A percentile compares a stretch with the other conserved stretches of the same genome.
phyloP scores from a whole-genome alignment of 2,329 filamentous ascomycete species.

The Penicillium sclerotiorum region DNA sequence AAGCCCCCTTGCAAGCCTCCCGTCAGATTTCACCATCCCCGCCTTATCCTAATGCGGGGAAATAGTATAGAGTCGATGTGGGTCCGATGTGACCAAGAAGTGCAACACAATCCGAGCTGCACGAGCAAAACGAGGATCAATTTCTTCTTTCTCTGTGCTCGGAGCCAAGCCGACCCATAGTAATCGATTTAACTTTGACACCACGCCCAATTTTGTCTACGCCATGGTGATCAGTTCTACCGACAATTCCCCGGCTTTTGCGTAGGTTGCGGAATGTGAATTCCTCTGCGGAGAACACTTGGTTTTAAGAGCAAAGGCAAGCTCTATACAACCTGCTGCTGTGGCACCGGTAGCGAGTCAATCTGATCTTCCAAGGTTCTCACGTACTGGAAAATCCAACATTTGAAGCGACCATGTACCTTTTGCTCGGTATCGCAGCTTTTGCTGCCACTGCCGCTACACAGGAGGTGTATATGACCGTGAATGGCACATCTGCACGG shows the following conservation, averaged over 20 bases:
- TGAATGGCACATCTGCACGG: slow-evolving; percentile 24
- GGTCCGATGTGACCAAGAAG: too few species aligned
- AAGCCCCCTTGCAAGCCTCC: too few species aligned
- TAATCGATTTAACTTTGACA: too few species aligned
- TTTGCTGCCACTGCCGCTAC: slow-evolving; percentile 13
- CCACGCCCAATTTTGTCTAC: background rate
- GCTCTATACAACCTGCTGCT: background rate
- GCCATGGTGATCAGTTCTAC: background rate
- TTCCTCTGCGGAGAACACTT: background rate
- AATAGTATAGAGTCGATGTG: too few species aligned
- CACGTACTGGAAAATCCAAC: background rate
- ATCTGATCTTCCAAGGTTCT: background rate
- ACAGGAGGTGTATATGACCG: slow-evolving; percentile 32
- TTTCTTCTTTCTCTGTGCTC: too few species aligned
- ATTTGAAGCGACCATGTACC: background rate
- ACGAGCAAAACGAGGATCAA: too few species aligned
- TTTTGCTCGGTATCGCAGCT: background rate
- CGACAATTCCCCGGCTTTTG: slow-evolving; percentile 2
- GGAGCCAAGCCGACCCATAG: too few species aligned
- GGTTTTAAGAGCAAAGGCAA: background rate
- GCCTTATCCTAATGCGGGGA: too few species aligned
- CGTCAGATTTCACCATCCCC: too few species aligned
- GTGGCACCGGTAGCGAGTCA: background rate
- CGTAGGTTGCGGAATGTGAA: background rate
- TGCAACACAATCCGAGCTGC: too few species aligned